phyloP scores from a whole-genome alignment of 306 rosid species.

The Ormosia semicastrata region DNA sequence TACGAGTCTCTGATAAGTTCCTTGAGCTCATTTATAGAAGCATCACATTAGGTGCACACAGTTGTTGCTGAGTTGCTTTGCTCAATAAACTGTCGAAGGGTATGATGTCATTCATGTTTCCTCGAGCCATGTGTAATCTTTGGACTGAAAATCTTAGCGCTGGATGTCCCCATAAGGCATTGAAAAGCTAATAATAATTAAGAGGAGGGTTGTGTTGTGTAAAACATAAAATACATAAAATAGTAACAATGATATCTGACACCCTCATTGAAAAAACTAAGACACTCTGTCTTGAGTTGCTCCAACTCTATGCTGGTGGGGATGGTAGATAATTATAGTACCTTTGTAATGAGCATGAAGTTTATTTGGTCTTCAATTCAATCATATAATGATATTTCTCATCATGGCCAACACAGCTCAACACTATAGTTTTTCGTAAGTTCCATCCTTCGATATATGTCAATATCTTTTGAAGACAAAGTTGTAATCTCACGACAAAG shows the following conservation, averaged over 20 bases:
- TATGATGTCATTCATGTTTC: not conserved
- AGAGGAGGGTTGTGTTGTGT: not conserved
- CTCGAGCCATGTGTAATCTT: not conserved
- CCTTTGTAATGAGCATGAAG: not conserved
- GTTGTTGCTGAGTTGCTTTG: not conserved
- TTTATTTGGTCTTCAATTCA: not conserved
- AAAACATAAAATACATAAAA: not conserved
- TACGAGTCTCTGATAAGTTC: slow-evolving; percentile 84
- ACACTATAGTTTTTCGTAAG: not conserved
- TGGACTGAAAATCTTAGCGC: not conserved
- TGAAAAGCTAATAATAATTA: not conserved
- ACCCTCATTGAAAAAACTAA: not conserved
- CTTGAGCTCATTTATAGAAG: slow-evolving; percentile 58
- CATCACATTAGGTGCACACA: slow-evolving; percentile 26
- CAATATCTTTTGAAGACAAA: not conserved
- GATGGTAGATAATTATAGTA: not conserved
- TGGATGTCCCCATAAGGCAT: not conserved
- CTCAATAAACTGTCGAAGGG: not conserved
- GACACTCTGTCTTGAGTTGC: not conserved
- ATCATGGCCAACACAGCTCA: not conserved
- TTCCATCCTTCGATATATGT: not conserved
- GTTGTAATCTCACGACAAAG: too few species aligned
- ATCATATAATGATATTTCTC: too few species aligned
- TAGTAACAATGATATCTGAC: not conserved
- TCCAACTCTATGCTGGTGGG: not conserved